Conservation (phyloP, 2,329 filamentous ascomycete species). For the Raffaelea deltoideospora region DNA sequence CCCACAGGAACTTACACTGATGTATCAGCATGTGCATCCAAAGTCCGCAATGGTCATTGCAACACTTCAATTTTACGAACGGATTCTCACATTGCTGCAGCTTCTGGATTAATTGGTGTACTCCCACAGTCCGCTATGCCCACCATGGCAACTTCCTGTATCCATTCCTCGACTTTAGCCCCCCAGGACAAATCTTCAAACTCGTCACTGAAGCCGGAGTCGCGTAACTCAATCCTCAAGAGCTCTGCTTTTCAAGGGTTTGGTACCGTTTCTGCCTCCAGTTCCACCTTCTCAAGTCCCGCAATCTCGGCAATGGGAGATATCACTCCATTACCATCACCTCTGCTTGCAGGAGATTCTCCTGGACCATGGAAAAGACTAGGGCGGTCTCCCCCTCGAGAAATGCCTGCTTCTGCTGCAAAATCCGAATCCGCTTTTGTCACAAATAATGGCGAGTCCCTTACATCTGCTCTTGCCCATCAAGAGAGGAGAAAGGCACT, state of each 20-base stretch:
- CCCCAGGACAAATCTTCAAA: conserved; percentile 25
- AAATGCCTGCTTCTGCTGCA: conserved; percentile 20
- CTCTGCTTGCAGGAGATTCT: conserved; percentile 49
- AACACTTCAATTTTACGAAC: too few species aligned
- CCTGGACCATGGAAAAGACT: conserved; percentile 51
- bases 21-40: too few species aligned
- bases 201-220: conserved; percentile 34
- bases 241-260: conserved; percentile 31
- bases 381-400: conserved; percentile 27
- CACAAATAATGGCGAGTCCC: conserved; percentile 34
- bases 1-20: too few species aligned
- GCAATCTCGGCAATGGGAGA: conserved; percentile 63
- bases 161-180: conserved; percentile 12
- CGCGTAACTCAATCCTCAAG: conserved; percentile 47
- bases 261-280: conserved; percentile 38
- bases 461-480: conserved; percentile 32
- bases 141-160: conserved; percentile 3
- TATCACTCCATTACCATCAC: conserved; percentile 65
- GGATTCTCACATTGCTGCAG: too few species aligned
- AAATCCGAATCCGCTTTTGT: conserved; percentile 32
- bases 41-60: too few species aligned
- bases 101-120: too few species aligned
- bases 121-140: too few species aligned
- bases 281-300: conserved; percentile 56
- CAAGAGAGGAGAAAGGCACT: conserved; percentile 44